Evolutionary conservation across 768 basidiomycete species (phyloP).

Genomic region (Hygrophorus russula): DNA sequence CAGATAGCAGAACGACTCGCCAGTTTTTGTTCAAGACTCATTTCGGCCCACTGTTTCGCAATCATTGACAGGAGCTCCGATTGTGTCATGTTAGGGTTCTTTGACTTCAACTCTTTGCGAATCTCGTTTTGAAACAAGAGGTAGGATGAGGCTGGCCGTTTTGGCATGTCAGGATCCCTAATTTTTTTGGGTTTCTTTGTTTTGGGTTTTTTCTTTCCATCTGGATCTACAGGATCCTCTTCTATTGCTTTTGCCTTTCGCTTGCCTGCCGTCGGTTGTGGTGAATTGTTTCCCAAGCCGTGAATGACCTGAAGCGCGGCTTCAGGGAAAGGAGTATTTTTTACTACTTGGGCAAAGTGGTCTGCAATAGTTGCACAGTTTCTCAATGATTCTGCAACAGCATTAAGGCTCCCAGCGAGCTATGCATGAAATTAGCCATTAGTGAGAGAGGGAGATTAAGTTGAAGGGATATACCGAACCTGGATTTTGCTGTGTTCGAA

Average conservation of each 20-base stretch:
- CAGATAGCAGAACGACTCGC: constrained; percentile 34
- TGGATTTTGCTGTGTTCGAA: constrained; percentile 22
- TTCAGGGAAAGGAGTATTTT: constrained; percentile 10
- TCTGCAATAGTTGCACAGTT: constrained; percentile 52
- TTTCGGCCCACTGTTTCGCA: constrained; percentile 59
- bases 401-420: constrained; percentile 44
- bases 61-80: constrained; percentile 64
- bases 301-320: neutral
- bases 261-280: constrained; percentile 25
- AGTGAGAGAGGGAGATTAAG: neutral
- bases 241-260: constrained; percentile 34
- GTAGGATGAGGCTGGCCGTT: constrained; percentile 87
- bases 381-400: constrained; percentile 54
- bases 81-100: constrained; percentile 55
- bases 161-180: constrained; percentile 89
- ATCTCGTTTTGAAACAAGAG: constrained; percentile 91
- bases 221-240: constrained; percentile 13
- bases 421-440: constrained; percentile 20
- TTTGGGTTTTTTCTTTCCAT: constrained; percentile 34
- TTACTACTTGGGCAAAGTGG: constrained; percentile 39
- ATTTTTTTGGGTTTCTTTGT: constrained; percentile 56
- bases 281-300: constrained; percentile 8
- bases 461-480: constrained; percentile 15
- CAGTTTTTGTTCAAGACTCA: constrained; percentile 61
- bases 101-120: constrained; percentile 57